Evolutionary conservation across 2,329 filamentous ascomycete genomes (phyloP), one percentile per base, ranked within the genome.

Genomic region (Exophiala spinifera): DNA sequence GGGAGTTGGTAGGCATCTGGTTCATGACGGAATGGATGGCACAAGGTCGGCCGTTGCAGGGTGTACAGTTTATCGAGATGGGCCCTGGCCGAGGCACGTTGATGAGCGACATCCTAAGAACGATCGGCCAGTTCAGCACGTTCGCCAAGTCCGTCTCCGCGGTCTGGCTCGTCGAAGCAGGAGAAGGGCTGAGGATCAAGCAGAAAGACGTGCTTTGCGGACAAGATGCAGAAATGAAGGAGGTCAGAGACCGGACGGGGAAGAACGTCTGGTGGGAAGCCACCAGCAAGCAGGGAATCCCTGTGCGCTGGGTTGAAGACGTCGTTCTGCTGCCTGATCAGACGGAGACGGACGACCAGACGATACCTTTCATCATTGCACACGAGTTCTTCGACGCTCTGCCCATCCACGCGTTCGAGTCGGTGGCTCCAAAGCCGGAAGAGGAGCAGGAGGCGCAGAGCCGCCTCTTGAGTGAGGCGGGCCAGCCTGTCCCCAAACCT

Each of bases 331-430:
- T 96, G 15, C 89, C 90, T 0, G 80, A 82, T 62, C 78, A 84
- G 88, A 71, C 63, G 76, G 84, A 82, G 57, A 73, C 17, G 15
- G 45, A 15, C 17, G 42, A 83, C 19, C 79, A 80, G 17, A 88
- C 87, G 67, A 88, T 85, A 19, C 92, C 94, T 1, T 95, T 97
- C 70, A 95, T 99, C 57, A 83, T 97, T 46, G 94, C 94, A 3
- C 94, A 99, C 70, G 94, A 99, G 69, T 97, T 99, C 78, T 99
- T 99, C 74, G 94, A 99, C 64, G 94, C 94, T 2, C 84, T 99
- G 0, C 94, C 94, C 31, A 96, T 99, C 63, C 91, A 99, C 70
- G 86, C 89, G 57, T 99, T 99, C 69, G 87, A 97, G 70, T 87
- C 89, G 13, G 79, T 92, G 47, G 70, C 79, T 42, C 74, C 75